A percentile compares a stretch with the other conserved stretches of the same genome.
Conservation (phyloP, 768 basidiomycete species). For the Suillus decipiens region DNA sequence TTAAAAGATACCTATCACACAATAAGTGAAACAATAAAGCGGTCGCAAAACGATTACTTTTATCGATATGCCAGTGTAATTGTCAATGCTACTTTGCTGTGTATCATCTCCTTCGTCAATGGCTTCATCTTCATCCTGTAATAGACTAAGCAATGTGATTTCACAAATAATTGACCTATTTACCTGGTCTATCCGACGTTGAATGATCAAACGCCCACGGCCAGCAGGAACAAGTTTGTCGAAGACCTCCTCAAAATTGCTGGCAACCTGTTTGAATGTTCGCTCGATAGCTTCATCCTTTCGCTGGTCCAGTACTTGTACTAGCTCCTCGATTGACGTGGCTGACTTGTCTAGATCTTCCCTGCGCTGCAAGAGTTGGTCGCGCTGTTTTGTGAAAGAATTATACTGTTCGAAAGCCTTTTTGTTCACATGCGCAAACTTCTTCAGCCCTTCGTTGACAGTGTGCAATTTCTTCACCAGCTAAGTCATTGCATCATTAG, state of each 20-base stretch:
- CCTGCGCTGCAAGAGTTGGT: constrained; percentile 82
- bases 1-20: constrained; percentile 91
- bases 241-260: constrained; percentile 96
- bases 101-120: constrained; percentile 75
- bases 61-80: constrained; percentile 96
- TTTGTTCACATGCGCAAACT: constrained; percentile 98
- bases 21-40: not conserved
- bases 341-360: constrained; percentile 93
- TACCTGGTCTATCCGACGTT: constrained; percentile 85
- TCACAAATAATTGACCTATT: not conserved
- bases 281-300: constrained; percentile 99
- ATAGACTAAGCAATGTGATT: constrained; percentile 7
- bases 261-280: constrained; percentile 97
- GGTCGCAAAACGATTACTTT: constrained; percentile 50
- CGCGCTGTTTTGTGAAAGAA: constrained; percentile 97
- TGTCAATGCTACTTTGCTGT: constrained; percentile 80
- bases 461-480: constrained; percentile 90
- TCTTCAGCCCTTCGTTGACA: constrained; percentile 91
- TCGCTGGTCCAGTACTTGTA: constrained; percentile 90
- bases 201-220: constrained; percentile 88
- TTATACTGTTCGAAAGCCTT: constrained; percentile 99
- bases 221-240: constrained; percentile 95
- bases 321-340: constrained; percentile 86
- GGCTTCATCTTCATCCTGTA: constrained; percentile 65
- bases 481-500: constrained; percentile 41